These are phyloP conservation scores for Mercurialis annua DNA, from an alignment of 345 rosid species.

Conservation along the genomic window DNA sequence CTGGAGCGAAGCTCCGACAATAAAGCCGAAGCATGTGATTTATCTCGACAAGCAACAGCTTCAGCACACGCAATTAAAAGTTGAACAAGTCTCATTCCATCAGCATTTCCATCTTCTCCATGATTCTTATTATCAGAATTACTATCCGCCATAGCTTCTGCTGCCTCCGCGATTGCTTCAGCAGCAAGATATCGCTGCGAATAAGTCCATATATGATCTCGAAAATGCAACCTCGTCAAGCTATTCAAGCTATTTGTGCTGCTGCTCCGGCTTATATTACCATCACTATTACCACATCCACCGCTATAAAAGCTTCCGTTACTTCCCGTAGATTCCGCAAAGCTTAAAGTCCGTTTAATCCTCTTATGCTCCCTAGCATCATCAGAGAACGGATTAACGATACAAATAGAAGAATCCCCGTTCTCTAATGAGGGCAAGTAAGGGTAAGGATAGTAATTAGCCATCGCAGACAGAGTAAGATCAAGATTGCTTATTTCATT, in stretches of 20 bases:
- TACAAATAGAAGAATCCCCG: slow-evolving; percentile 7
- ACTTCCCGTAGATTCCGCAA: slow-evolving; percentile 32
- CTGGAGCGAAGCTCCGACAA: slow-evolving; percentile 47
- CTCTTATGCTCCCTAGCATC: slow-evolving; percentile 38
- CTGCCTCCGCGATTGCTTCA: slow-evolving; percentile 50
- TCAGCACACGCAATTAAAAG: slow-evolving; percentile 60
- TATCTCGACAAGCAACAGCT: slow-evolving; percentile 70
- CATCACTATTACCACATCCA: not conserved
- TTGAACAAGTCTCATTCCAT: slow-evolving; percentile 55
- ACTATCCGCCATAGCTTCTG: slow-evolving; percentile 21
- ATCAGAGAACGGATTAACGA: slow-evolving; percentile 4
- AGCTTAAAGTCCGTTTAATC: slow-evolving; percentile 25
- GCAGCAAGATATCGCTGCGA: slow-evolving; percentile 37
- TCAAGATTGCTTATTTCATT: slow-evolving; percentile 25
- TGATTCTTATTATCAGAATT: slow-evolving; percentile 6
- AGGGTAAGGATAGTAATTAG: slow-evolving; percentile 21
- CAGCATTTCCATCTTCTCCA: slow-evolving; percentile 34
- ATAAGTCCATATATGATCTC: slow-evolving; percentile 48
- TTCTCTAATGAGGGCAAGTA: slow-evolving; percentile 22
- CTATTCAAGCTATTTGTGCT: slow-evolving; percentile 34
- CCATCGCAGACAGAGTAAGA: slow-evolving; percentile 29
- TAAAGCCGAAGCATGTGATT: slow-evolving; percentile 44
- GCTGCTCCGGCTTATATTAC: slow-evolving; percentile 29
- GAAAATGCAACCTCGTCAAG: slow-evolving; percentile 31
- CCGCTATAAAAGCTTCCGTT: not conserved